Evolutionary conservation across 108 stramenopile genomes (phyloP), one percentile per base, ranked within the genome.

Genomic region (Pseudonitzschia delicatissima): DNA sequence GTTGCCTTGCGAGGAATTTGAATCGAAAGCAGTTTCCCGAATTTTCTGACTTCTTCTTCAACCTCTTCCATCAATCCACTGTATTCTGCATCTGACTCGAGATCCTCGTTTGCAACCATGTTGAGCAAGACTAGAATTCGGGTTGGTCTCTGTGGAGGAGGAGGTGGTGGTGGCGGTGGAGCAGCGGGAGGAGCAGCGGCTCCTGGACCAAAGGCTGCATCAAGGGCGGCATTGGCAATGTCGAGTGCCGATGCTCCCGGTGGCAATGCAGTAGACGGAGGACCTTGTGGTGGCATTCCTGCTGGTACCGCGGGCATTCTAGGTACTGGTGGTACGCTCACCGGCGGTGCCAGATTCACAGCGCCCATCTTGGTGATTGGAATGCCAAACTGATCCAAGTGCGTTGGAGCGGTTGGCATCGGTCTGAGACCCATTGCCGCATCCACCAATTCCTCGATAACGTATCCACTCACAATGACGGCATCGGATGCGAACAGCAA

Each of bases 21-120:
- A 76, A 97, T 90, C 0, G 77, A 68, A 25, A 86, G 31, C 25
- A 97, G 62, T n/a, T 69, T 76, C 31, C 96, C 96, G 70, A 89
- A 90, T 50, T 64, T 64, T 27, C 26, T 27, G 39, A 64, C 45
- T 28, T 68, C 67, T 57, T 58, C 57, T 28, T 57, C 53, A 21
- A 40, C 67, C 44, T 68, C 67, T 61, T 69, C 68, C 59, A 45
- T 61, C 21, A 98, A 76, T 25, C 90, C 93, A 34, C 82, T 72
- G 57, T 87, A 90, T 45, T 94, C 93, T 20, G 87, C 87, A 18
- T 86, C 87, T n/a, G 90, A 83, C 11, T 67, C 69, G 51, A 99
- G 75, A 73, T 99, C 98, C 61, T 95, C 96, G 45, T 96, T 82
- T 23, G 82, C 82, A 0, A 99, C 96, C 99, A 99, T 99, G 78